Percentiles rank a stretch among this genome's conserved stretches.
These are phyloP conservation scores for Centrapalus pauciflorus DNA, from an alignment of 129 eudicot species.

Conservation along the genomic window DNA sequence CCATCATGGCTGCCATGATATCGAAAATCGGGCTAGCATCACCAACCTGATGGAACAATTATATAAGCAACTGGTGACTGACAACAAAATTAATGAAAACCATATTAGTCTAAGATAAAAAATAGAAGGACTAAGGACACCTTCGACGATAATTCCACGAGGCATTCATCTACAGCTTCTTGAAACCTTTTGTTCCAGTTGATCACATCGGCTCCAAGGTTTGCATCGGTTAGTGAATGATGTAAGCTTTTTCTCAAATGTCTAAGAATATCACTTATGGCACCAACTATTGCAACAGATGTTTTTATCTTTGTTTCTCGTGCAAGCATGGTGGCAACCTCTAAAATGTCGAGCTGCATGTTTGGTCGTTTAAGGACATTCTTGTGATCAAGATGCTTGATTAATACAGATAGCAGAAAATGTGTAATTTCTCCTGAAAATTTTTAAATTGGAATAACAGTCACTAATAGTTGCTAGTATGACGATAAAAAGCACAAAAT, in stretches of 20 bases:
- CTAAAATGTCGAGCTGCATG: constrained; percentile 60
- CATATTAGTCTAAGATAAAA: not conserved
- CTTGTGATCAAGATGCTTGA: constrained; percentile 82
- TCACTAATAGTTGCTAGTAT: not conserved
- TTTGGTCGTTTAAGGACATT: constrained; percentile 49
- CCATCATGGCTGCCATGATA: constrained; percentile 78
- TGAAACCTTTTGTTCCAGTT: constrained; percentile 46
- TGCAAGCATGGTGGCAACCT: constrained; percentile 49
- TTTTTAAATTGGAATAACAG: not conserved
- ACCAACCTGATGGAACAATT: constrained; percentile 50
- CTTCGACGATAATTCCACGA: constrained; percentile 71
- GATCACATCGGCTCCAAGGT: constrained; percentile 53
- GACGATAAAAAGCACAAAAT: not conserved
- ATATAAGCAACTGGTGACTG: not conserved
- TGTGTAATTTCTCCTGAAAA: constrained; percentile 59
- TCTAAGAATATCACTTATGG: constrained; percentile 67
- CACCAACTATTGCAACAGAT: constrained; percentile 58
- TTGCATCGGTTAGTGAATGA: constrained; percentile 49
- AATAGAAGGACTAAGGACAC: constrained; percentile 20
- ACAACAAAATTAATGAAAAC: not conserved
- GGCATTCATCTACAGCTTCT: constrained; percentile 61
- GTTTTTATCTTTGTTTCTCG: constrained; percentile 52
- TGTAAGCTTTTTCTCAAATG: constrained; percentile 60
- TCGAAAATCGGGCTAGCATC: constrained; percentile 81
- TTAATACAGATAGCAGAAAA: constrained; percentile 55